Conservation (phyloP, 2,329 filamentous ascomycete species). For the Talaromyces rugulosus region DNA sequence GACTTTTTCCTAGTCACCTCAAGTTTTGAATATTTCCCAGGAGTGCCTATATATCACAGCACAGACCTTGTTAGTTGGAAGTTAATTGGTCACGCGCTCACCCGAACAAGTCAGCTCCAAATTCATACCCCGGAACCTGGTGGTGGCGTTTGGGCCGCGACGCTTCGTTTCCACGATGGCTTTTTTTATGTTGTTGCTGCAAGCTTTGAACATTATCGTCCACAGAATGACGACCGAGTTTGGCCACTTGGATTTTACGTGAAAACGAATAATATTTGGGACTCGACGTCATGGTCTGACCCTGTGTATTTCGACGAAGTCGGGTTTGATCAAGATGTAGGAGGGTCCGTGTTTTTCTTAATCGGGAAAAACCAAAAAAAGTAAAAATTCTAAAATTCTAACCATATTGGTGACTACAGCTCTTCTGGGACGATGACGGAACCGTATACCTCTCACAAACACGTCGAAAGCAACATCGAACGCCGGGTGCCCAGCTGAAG, state of each 20-base stretch:
- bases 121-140: conserved; percentile 35
- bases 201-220: conserved; percentile 11
- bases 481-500: conserved; percentile 39
- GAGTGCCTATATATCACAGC: conserved; percentile 43
- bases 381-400: not conserved
- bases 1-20: conserved; percentile 45
- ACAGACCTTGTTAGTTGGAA: conserved; percentile 43
- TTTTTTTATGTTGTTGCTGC: conserved; percentile 39
- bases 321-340: conserved; percentile 46
- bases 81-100: conserved; percentile 20
- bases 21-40: conserved; percentile 45
- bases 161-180: conserved; percentile 37
- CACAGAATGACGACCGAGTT: conserved; percentile 6
- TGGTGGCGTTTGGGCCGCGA: conserved; percentile 39
- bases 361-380: not conserved
- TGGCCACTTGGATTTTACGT: conserved; percentile 6
- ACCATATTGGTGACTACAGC: conserved; percentile 21
- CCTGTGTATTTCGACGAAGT: conserved; percentile 8
- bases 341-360: conserved; percentile 10
- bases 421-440: conserved; percentile 51
- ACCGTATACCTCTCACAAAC: conserved; percentile 48
- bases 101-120: conserved; percentile 20
- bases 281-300: conserved; percentile 7
- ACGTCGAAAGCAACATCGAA: conserved; percentile 33
- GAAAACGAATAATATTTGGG: conserved; percentile 5